Conservation (phyloP, 2,329 filamentous ascomycete species). For the Diaporthe sp. region DNA sequence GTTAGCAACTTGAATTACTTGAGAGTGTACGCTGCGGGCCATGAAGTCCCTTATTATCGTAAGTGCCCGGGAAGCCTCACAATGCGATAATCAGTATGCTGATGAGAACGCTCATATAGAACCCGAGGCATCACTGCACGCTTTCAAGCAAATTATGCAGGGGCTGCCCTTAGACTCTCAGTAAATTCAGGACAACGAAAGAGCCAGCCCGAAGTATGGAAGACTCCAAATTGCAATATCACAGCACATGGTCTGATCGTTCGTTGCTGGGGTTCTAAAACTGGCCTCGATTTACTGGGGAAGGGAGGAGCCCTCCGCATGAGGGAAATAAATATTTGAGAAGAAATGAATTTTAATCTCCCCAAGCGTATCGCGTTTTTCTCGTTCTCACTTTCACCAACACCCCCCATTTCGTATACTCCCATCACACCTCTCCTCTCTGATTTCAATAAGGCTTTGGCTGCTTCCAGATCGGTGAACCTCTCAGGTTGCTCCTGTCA, state of each 20-base stretch:
- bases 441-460: conserved; percentile 27
- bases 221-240: background rate
- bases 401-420: background rate
- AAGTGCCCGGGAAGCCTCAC: background rate
- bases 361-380: background rate
- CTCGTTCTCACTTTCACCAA: background rate
- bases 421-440: background rate
- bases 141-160: conserved; percentile 39
- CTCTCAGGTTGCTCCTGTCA: conserved; percentile 25
- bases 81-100: background rate
- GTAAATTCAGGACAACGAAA: background rate
- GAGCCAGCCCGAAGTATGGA: background rate
- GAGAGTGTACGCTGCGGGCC: conserved; percentile 34
- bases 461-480: conserved; percentile 37
- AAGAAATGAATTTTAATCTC: background rate
- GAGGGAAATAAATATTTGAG: background rate
- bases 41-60: conserved; percentile 37
- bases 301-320: background rate
- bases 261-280: background rate
- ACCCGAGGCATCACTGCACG: conserved; percentile 36
- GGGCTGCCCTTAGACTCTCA: conserved; percentile 32
- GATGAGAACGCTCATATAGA: conserved; percentile 7
- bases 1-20: conserved; percentile 30
- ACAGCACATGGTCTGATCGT: background rate
- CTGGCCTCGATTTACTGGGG: background rate